Percentiles rank a stretch among this genome's conserved stretches.
Conservation (phyloP, 164 flowering plant species). For the Saururus chinensis region DNA sequence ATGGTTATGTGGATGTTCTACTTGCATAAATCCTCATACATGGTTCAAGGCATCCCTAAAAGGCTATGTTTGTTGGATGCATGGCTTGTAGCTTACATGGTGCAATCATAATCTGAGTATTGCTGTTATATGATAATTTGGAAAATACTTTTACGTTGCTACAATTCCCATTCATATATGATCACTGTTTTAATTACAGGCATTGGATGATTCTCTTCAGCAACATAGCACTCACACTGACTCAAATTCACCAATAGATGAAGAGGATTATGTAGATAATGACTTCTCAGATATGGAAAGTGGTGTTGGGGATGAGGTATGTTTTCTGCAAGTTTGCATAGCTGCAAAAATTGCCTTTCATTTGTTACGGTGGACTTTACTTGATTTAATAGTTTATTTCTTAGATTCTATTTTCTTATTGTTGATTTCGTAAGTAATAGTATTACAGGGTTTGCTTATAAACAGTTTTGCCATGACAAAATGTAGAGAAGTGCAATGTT, state of each 20-base stretch:
- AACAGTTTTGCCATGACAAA: neutral
- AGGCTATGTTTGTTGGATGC: neutral
- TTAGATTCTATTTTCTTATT: neutral
- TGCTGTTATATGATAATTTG: too few species aligned
- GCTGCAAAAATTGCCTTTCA: neutral
- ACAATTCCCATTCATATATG: neutral
- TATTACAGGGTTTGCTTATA: neutral
- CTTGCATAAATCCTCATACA: neutral
- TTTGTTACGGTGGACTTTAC: neutral
- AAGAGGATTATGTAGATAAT: constrained; percentile 25
- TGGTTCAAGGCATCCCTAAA: neutral
- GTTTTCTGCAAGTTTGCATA: neutral
- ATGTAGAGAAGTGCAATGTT: neutral
- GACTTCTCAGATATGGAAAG: constrained; percentile 51
- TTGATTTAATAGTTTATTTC: neutral
- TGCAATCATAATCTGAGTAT: too few species aligned
- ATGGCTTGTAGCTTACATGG: too few species aligned
- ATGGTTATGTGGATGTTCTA: too few species aligned
- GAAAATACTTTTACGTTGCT: too few species aligned
- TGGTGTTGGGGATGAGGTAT: constrained; percentile 41
- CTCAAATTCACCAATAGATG: constrained; percentile 34
- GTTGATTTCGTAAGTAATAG: neutral
- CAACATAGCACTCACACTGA: constrained; percentile 6
- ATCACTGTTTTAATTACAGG: constrained; percentile 21
- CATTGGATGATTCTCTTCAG: constrained; percentile 40